These are phyloP conservation scores for Monosporozyma solicola DNA, from an alignment of 805 yeast species.

Conservation along the genomic window DNA sequence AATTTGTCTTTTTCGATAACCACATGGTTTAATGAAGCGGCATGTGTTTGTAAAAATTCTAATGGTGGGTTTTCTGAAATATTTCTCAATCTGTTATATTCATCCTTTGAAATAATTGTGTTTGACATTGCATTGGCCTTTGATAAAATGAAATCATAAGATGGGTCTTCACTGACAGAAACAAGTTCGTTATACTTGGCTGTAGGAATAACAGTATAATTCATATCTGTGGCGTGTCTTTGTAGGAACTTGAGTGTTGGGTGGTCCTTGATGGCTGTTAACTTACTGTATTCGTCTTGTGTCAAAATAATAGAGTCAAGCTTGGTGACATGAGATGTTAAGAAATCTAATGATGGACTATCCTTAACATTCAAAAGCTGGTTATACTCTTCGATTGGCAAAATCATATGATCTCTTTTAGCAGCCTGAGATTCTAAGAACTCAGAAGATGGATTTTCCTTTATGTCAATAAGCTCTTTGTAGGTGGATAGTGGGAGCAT, in stretches of 20 bases:
- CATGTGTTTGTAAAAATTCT: not conserved
- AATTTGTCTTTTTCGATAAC: slow-evolving; percentile 1
- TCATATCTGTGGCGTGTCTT: not conserved
- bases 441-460: slow-evolving; percentile 1
- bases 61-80: slow-evolving; percentile 8
- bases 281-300: slow-evolving; percentile 2
- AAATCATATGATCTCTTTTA: not conserved
- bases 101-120: not conserved
- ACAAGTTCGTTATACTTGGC: slow-evolving; percentile 9
- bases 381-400: not conserved
- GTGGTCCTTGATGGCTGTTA: not conserved
- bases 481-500: not conserved
- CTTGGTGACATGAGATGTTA: not conserved
- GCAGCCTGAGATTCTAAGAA: slow-evolving; percentile 6
- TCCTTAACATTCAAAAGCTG: slow-evolving; percentile 3
- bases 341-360: slow-evolving; percentile 3
- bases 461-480: not conserved
- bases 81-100: not conserved
- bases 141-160: slow-evolving; percentile 4
- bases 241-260: not conserved
- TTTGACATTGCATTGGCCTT: not conserved
- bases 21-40: not conserved
- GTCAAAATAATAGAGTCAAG: not conserved
- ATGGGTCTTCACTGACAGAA: slow-evolving; percentile 8
- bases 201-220: slow-evolving; percentile 5